These are phyloP conservation scores for Cnidoscolus chayamansa DNA, from an alignment of 441 rosid genomes.

Conservation along the genomic window DNA sequence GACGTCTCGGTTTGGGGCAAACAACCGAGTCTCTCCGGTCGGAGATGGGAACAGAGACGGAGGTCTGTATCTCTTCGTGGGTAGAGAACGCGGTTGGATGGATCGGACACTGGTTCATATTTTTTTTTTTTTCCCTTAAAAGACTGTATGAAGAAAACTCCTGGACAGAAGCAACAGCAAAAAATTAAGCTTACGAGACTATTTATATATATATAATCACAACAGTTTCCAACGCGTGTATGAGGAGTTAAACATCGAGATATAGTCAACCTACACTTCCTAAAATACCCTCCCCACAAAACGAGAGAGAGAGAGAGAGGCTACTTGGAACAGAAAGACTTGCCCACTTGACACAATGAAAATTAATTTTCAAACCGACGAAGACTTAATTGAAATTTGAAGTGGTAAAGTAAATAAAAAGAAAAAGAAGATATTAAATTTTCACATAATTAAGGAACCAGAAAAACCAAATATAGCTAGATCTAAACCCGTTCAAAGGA, in stretches of 20 bases:
- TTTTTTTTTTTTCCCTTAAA: not conserved
- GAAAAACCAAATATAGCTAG: not conserved
- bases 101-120: slow-evolving; percentile 65
- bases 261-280: not conserved
- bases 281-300: not conserved
- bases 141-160: not conserved
- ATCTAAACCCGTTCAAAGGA: not conserved
- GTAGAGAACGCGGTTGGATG: slow-evolving; percentile 50
- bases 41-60: slow-evolving; percentile 35
- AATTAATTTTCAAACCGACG: not conserved
- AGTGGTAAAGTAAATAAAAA: too few relatives aligned
- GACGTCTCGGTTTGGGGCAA: slow-evolving; percentile 83
- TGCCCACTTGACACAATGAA: slow-evolving; percentile 9
- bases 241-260: not conserved
- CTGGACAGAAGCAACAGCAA: not conserved
- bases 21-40: slow-evolving; percentile 50
- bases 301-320: too few relatives aligned
- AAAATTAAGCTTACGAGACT: not conserved
- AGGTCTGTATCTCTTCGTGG: slow-evolving; percentile 52
- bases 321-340: not conserved
- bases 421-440: not conserved
- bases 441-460: not conserved
- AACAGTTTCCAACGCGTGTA: slow-evolving; percentile 16
- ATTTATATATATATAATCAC: too few relatives aligned
- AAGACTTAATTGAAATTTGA: not conserved